These are phyloP conservation scores for Pseudopyrenochaeta lycopersici DNA, from an alignment of 2,329 filamentous ascomycete genomes.

Conservation along the genomic window DNA sequence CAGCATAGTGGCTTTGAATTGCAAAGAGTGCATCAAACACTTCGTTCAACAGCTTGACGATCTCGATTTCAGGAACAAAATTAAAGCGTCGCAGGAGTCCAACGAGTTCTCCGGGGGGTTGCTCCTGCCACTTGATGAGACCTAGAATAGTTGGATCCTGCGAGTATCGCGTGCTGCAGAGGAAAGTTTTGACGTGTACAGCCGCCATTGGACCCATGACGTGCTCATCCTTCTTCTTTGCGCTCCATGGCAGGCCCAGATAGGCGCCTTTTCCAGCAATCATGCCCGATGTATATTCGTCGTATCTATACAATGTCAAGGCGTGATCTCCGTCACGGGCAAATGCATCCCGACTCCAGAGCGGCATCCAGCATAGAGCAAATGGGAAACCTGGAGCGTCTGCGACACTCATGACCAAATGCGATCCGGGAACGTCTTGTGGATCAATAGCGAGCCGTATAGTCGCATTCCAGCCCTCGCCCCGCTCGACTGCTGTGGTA, in stretches of 20 bases:
- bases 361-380: constrained; percentile 88
- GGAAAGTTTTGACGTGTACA: constrained; percentile 81
- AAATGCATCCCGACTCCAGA: constrained; percentile 94
- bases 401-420: constrained; percentile 88
- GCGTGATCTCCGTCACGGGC: constrained; percentile 84
- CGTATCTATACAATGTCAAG: constrained; percentile 86
- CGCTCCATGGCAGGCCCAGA: constrained; percentile 81
- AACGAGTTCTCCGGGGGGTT: constrained; percentile 74
- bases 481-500: constrained; percentile 80
- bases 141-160: constrained; percentile 88
- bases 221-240: constrained; percentile 76
- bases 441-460: constrained; percentile 81
- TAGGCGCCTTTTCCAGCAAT: constrained; percentile 83
- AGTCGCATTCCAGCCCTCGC: constrained; percentile 87
- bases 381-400: constrained; percentile 89
- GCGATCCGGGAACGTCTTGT: constrained; percentile 80
- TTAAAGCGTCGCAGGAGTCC: constrained; percentile 81
- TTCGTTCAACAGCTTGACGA: constrained; percentile 90
- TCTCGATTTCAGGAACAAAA: constrained; percentile 96
- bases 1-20: constrained; percentile 89
- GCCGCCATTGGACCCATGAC: constrained; percentile 81
- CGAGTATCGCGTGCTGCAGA: constrained; percentile 94
- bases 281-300: constrained; percentile 85
- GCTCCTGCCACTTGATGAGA: constrained; percentile 85
- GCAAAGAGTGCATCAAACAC: constrained; percentile 92